Base-by-base conservation (phyloP, 2,329 filamentous ascomycete genomes). In the Zymoseptoria ardabiliae region DNA sequence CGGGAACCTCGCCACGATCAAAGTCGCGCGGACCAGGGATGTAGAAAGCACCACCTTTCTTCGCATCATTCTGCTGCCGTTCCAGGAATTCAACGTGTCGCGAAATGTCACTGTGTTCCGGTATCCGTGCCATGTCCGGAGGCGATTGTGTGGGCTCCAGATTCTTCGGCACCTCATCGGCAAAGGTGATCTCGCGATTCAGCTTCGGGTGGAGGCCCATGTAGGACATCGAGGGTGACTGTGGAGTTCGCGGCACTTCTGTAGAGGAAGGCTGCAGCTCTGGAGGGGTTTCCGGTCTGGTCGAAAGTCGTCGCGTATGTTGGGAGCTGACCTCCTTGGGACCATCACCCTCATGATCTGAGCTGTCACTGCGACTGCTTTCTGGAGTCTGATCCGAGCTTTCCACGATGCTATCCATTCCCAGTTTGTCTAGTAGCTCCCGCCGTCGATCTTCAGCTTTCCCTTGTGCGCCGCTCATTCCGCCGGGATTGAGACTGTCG, bases 21-120 rank as follows among this genome's bases (percentile, higher is more conserved):
- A 88, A 92, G 70, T 97, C 94, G 67, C 92, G 82, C 0, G 94
- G 94, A 20, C 92, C 92, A 0, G 94, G 94, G 67, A 99, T 97
- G 49, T 91, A 87, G 50, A 97, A 77, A 0, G 91, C 85, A 35
- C 86, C 85, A 56, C 85, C 87, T 62, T 85, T 85, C 1, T 79
- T 80, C 4, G 67, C 67, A 45, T 70, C 68, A 58, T 90, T 87
- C 45, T 91, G 84, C 72, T 97, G 93, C 30, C 88, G 87, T 72
- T 96, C 85, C 13, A 97, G 73, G 68, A 97, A 94, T 5, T 89
- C 89, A 69, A 97, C 95, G 69, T 96, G 90, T 62, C 92, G 88
- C 57, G 65, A 65, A n/a, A 66, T 57, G 45, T 69, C 66, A 53
- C 60, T 88, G 81, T 35, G 79, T 3, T 76, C 73, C 0, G 83